Evolutionary conservation across 2,329 filamentous ascomycete genomes (phyloP), one percentile per base, ranked within the genome.

Genomic region (Leptodontidium sp.): DNA sequence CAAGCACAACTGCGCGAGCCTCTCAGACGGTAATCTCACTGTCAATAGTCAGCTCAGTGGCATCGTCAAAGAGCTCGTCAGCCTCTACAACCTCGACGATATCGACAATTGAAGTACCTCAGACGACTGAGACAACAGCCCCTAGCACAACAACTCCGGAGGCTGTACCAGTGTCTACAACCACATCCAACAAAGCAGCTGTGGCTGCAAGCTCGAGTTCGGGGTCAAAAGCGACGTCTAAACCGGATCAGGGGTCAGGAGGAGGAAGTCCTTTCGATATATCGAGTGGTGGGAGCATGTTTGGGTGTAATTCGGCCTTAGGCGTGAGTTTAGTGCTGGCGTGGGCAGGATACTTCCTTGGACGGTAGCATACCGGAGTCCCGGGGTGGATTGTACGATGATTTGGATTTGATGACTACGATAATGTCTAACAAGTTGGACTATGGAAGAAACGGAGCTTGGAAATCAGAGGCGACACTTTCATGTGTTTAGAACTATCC

Each of bases 201-300:
- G 63, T 26, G 12, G 61, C 68, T 40, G 66, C 65, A 38, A 68
- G 55, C 49, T 68, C 64, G 26, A 52, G 21, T n/a, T 45, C 64
- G n/a, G 32, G 40, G 21, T 67, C 61, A 11, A 64, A 55, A 29
- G 38, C 64, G 24, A 66, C 32, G 61, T 32, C 64, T 4, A 57
- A 67, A 24, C 29, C 61, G 43, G 65, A 65, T 43, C 17, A 58
- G 24, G 67, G 61, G 15, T 61, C 70, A 12, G 74, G 74, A 47
- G 73, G 73, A 17, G 75, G 75, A 43, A 73, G 71, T 72, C 75
- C 75, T 11, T 76, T 76, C 52, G 75, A 75, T 67, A 71, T 73
- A 43, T 59, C 70, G 47, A 72, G 68, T 43, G 50, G 61, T 29
- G 71, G 66, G 12, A 68, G 35, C 61, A 65, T 61, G 5, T n/a